Evolutionary conservation across 805 yeast species (phyloP).

Genomic region (Metschnikowia continentalis): DNA sequence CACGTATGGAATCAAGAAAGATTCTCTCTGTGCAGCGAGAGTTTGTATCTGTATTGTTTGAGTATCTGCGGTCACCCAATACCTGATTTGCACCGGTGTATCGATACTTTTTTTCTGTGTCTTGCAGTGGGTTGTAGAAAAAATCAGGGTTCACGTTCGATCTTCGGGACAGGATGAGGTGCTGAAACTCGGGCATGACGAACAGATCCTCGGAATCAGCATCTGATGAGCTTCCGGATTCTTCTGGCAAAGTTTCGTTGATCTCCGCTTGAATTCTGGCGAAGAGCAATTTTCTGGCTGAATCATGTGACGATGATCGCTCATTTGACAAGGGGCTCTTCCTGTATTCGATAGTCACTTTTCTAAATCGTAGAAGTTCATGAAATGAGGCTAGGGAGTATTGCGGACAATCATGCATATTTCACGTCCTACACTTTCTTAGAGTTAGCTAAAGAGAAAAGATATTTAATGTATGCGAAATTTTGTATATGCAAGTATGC

Average conservation of each 20-base stretch:
- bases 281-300: background rate
- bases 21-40: conserved; percentile 1
- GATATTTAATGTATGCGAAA: background rate
- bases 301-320: background rate
- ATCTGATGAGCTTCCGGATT: background rate
- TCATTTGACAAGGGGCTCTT: background rate
- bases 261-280: background rate
- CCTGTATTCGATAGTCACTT: background rate
- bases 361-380: background rate
- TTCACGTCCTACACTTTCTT: background rate
- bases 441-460: background rate
- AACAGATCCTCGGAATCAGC: background rate
- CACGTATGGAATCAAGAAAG: conserved; percentile 1
- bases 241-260: background rate
- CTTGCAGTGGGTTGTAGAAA: background rate
- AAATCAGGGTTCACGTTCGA: background rate
- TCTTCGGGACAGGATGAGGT: background rate
- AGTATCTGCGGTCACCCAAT: conserved; percentile 2
- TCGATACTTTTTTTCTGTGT: background rate
- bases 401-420: background rate
- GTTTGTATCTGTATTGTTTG: conserved; percentile 1
- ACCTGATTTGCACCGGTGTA: background rate
- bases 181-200: background rate
- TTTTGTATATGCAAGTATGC: background rate
- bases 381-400: background rate